These are phyloP conservation scores for Eutypella sp. DNA, from an alignment of 2,329 filamentous ascomycete genomes.

Conservation along the genomic window DNA sequence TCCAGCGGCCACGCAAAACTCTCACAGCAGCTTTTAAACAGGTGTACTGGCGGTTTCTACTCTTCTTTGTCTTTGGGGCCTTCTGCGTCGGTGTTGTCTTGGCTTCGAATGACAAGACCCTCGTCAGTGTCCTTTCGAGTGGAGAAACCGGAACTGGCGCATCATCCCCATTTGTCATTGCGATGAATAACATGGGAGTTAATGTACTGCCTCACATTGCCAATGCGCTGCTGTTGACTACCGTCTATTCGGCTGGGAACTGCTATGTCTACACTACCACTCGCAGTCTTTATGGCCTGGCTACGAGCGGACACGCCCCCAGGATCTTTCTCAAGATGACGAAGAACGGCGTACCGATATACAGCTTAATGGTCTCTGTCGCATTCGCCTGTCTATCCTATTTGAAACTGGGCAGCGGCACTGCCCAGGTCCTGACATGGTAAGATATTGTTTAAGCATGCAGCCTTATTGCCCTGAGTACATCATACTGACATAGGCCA, in stretches of 20 bases:
- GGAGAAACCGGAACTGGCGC: constrained; percentile 46
- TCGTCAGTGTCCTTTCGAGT: constrained; percentile 46
- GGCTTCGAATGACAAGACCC: constrained; percentile 50
- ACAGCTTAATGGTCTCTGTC: constrained; percentile 51
- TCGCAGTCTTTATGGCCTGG: constrained; percentile 51
- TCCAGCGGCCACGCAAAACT: constrained; percentile 47
- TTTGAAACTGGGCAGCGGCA: constrained; percentile 4
- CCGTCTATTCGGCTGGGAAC: constrained; percentile 53
- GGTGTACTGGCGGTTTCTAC: constrained; percentile 56
- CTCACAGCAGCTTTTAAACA: constrained; percentile 57
- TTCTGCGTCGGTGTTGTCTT: constrained; percentile 56
- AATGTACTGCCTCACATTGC: constrained; percentile 49
- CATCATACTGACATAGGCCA: no score
- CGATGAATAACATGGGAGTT: constrained; percentile 49
- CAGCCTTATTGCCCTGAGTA: no score
- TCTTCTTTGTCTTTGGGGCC: constrained; percentile 60
- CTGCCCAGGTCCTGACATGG: constrained; percentile 9
- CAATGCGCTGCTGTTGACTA: constrained; percentile 53
- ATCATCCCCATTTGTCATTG: constrained; percentile 46
- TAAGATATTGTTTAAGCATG: no score
- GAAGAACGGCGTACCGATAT: constrained; percentile 52
- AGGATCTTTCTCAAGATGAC: constrained; percentile 45
- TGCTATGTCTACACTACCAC: constrained; percentile 53
- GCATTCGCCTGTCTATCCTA: constrained; percentile 37
- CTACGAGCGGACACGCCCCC: constrained; percentile 47